phyloP scores from a whole-genome alignment of 257 asterid genomes.

The Ballota nigra region DNA sequence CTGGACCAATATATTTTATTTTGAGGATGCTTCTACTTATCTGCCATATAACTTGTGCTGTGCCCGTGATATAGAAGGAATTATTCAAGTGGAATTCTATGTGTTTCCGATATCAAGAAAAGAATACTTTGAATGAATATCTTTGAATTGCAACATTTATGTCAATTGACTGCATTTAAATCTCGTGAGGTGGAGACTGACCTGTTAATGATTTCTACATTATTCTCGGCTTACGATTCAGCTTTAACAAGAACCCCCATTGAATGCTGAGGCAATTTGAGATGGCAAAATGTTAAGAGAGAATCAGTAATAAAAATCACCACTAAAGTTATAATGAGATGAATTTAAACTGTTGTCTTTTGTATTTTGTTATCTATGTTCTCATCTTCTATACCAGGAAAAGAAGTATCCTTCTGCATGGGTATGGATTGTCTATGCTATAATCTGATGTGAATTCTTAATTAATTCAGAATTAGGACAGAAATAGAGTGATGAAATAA shows the following conservation, averaged over 20 bases:
- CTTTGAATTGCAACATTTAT: background rate
- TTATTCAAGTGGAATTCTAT: background rate
- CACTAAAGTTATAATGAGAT: background rate
- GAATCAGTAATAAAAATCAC: background rate
- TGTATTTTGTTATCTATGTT: background rate
- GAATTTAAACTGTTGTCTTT: background rate
- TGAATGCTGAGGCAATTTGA: slow-evolving; percentile 4
- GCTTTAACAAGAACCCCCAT: background rate
- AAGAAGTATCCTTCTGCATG: background rate
- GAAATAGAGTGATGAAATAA: background rate
- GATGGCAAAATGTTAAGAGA: background rate
- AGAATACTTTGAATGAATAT: background rate
- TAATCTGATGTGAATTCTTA: background rate
- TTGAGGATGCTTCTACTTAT: background rate
- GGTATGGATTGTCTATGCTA: slow-evolving; percentile 5
- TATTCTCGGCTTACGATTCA: background rate
- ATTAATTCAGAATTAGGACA: slow-evolving; percentile 15
- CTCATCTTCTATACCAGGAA: background rate
- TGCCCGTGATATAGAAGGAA: background rate
- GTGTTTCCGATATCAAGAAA: background rate
- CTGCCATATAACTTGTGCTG: background rate
- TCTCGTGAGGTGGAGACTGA: background rate
- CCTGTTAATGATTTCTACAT: background rate
- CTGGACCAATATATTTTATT: background rate
- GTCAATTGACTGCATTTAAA: background rate